Conservation (phyloP, 371 early-diverging fungal species). For the Batrachochytrium dendrobatidis region DNA sequence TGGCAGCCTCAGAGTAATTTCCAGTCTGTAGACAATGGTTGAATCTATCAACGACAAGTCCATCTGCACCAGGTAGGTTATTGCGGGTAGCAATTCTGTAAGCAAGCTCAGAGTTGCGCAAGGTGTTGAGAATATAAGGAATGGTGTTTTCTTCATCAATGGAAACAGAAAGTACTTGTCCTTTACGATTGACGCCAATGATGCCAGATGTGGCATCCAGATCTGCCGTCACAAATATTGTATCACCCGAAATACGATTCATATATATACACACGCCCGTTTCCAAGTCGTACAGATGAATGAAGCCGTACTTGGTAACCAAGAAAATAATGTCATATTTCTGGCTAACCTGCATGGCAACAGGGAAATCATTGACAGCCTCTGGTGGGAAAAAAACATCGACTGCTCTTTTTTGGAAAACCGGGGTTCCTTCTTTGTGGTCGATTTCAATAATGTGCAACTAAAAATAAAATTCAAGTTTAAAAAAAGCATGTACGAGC, state of each 20-base stretch:
- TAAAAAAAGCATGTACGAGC: background rate
- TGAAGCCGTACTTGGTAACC: constrained; percentile 95
- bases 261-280: constrained; percentile 88
- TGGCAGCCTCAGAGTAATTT: constrained; percentile 84
- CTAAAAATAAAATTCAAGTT: constrained; percentile 33
- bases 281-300: constrained; percentile 93
- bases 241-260: constrained; percentile 94
- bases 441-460: constrained; percentile 95
- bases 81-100: constrained; percentile 81
- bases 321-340: constrained; percentile 88
- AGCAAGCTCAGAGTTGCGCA: constrained; percentile 85
- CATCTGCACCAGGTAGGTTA: constrained; percentile 93
- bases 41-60: constrained; percentile 82
- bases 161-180: constrained; percentile 91
- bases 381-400: constrained; percentile 95
- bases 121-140: constrained; percentile 76
- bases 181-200: constrained; percentile 93
- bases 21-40: constrained; percentile 72
- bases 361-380: constrained; percentile 90
- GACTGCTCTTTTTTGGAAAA: constrained; percentile 81
- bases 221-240: constrained; percentile 95
- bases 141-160: constrained; percentile 83
- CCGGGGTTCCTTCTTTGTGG: constrained; percentile 84
- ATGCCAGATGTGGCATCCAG: constrained; percentile 78
- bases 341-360: constrained; percentile 89